Base-by-base conservation (phyloP, 169 alveolate genomes). In the Plasmodium berghei region DNA sequence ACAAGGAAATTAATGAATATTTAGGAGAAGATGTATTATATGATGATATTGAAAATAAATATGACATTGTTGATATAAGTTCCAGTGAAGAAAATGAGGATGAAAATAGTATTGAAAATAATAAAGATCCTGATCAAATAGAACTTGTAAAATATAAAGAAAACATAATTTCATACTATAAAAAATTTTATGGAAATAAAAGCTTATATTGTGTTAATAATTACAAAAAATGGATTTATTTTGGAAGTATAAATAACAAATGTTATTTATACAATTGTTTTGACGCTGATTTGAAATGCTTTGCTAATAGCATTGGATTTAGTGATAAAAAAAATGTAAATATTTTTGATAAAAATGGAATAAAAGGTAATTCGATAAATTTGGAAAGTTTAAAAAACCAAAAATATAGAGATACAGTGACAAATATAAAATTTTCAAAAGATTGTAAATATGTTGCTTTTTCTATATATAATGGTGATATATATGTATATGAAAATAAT, bases 401-500 rank as follows among this genome's bases (percentile, higher is more conserved):
- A n/a, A 83, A 54, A 49, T 83, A 83, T 42, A 83, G 73, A 14
- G 90, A 83, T 71, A 83, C 90, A 10, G 83, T 83, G 2, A 83
- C 90, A 42, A 83, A 83, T n/a, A 83, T 83, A 8, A 83, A 67
- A 34, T 49, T 83, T 26, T 83, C 90, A 1, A 83, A 22, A 12
- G 56, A 34, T 18, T 54, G 56, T 62, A 67, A 66, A 48, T 83
- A 83, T n/a, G 70, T 83, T 9, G 90, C 83, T 24, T 16, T 83
- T 12, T 52, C 58, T 14, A 67, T 83, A 9, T 83, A 83, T 48
- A 83, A 83, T 67, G 90, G 90, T n/a, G 90, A 83, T 22, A 83
- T 83, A 12, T 83, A 83, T 71, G 61, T 83, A 18, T 83, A 83
- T 34, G 71, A 83, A 71, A 83, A 83, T 83, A 83, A 83, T 67